These are phyloP conservation scores for Solanum chmielewskii DNA, from an alignment of 257 asterid species.

Conservation along the genomic window DNA sequence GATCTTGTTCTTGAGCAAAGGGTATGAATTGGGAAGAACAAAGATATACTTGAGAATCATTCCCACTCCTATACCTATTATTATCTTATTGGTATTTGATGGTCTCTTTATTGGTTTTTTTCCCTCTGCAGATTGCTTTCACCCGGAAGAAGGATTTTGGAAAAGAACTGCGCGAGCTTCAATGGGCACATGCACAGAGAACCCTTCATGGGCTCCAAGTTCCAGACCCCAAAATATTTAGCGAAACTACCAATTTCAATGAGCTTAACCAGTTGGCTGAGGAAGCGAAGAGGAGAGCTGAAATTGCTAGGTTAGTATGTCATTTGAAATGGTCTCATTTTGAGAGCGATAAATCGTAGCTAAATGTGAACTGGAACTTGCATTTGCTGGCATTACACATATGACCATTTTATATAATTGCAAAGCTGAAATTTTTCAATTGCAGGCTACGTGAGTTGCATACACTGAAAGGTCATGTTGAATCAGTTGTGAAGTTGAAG, in stretches of 20 bases:
- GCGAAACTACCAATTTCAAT: slow-evolving; percentile 55
- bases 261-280: slow-evolving; percentile 97
- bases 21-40: slow-evolving; percentile 25
- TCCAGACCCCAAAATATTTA: slow-evolving; percentile 79
- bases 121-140: slow-evolving; percentile 67
- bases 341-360: not conserved
- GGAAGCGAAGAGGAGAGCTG: slow-evolving; percentile 97
- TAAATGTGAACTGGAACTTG: not conserved
- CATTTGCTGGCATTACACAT: not conserved
- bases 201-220: slow-evolving; percentile 95
- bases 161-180: slow-evolving; percentile 88
- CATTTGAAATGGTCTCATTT: not conserved
- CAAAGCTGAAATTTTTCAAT: not conserved
- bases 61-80: not conserved
- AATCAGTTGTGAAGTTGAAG: slow-evolving; percentile 88
- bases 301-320: slow-evolving; percentile 65
- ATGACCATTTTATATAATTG: not conserved
- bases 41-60: not conserved
- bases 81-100: not conserved
- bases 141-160: slow-evolving; percentile 92
- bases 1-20: slow-evolving; percentile 92
- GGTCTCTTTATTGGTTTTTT: not conserved
- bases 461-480: slow-evolving; percentile 90
- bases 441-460: slow-evolving; percentile 77
- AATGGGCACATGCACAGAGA: slow-evolving; percentile 98